Conservation (phyloP, 2,329 filamentous ascomycete species). For the Talaromyces marneffei region DNA sequence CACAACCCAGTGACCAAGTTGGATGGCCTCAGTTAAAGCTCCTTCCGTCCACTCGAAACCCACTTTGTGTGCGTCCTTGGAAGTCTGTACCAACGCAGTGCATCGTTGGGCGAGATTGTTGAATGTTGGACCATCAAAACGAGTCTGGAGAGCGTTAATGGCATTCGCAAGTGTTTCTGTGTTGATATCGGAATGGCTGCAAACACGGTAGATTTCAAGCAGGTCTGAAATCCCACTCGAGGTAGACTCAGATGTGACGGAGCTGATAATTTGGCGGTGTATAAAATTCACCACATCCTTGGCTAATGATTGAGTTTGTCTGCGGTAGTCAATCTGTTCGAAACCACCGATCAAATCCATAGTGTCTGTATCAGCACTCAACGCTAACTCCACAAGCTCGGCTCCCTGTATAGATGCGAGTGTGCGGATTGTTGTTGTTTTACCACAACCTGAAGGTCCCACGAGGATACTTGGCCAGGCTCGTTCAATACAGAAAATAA, state of each 20-base stretch:
- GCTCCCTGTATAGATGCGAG: constrained; percentile 75
- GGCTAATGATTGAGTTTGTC: constrained; percentile 61
- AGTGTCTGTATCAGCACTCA: constrained; percentile 93
- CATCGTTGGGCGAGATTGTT: constrained; percentile 46
- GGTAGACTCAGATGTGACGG: constrained; percentile 23
- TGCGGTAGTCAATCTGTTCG: constrained; percentile 80
- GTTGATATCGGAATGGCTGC: constrained; percentile 25
- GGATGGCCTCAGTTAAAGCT: constrained; percentile 77
- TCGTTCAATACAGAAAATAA: constrained; percentile 80
- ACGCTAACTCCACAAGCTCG: constrained; percentile 70
- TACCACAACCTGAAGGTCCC: constrained; percentile 78
- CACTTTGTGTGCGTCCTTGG: constrained; percentile 60
- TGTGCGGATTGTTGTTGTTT: constrained; percentile 72
- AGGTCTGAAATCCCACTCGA: constrained; percentile 21
- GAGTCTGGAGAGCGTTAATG: constrained; percentile 32
- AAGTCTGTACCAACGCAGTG: constrained; percentile 47
- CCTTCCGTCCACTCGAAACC: constrained; percentile 97
- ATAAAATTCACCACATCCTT: constrained; percentile 50
- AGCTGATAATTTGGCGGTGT: constrained; percentile 35
- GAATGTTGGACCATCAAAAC: constrained; percentile 45
- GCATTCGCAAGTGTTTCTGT: constrained; percentile 28
- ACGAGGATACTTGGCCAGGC: constrained; percentile 85
- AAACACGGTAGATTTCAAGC: constrained; percentile 29
- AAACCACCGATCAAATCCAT: constrained; percentile 97
- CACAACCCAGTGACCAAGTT: constrained; percentile 84